Base-by-base conservation (phyloP, 73 alveolate species). In the Paramecium caudatum region DNA sequence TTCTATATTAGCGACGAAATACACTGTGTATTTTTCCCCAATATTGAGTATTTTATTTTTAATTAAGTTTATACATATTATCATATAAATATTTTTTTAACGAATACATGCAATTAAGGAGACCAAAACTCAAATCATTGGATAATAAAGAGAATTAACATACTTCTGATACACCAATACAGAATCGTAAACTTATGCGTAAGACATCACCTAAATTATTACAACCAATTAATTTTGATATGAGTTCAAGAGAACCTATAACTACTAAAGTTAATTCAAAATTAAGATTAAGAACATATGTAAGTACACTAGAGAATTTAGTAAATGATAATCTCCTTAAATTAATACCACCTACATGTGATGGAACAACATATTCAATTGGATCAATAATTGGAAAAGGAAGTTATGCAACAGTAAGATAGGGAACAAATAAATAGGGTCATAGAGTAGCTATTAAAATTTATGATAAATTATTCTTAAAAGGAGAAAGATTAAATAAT, bases 391-490 rank as follows among this genome's bases (percentile, higher is more conserved):
- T 97, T 36, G 98, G 99, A 3, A 83, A 93, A 87, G 99, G 99
- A 4, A 96, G 98, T 13, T 97, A 95, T 94, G 99, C 99, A 8
- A 91, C 91, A 30, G 99, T 97, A 27, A 94, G 94, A 91, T 81
- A 94, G 47, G 99, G 99, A 23, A 91, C 94, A 13, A 95, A 95
- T 74, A 95, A 94, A 70, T 93, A 91, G 25, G 92, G 94, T 33
- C 90, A 91, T 55, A 94, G 93, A 82, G 95, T 95, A 63, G 99
- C 99, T 8, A 92, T 96, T 61, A 96, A 96, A 86, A 91, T 96
- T 30, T 96, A 96, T 90, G 97, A 96, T 33, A 96, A 96, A 86
- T 39, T 91, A 84, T 74, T 95, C 47, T 80, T 91, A 45, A 97
- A 96, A 47, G 96, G 95, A 32, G 93, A 93, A 30, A 68, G 96